Base-by-base conservation (phyloP, 2,329 filamentous ascomycete genomes). In the Epichloe brachyelytri region DNA sequence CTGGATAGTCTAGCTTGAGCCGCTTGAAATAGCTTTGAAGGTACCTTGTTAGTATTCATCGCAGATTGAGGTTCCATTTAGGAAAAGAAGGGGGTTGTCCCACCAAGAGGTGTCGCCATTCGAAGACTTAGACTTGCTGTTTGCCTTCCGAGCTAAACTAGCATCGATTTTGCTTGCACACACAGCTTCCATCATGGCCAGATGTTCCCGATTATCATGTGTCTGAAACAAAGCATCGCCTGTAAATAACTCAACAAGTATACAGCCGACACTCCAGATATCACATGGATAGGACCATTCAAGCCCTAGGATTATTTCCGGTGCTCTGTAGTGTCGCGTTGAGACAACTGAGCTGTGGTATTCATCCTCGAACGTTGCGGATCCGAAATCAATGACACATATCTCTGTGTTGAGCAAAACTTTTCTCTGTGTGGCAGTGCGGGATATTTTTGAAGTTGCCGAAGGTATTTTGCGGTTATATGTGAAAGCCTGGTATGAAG, bases 111-210 rank as follows among this genome's bases (percentile, higher is more conserved):
- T 10, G 30, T 30, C 30, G 30, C 30, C 30, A 11, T 4, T 30
- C 30, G 30, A 30, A 30, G 30, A 30, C 30, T 30, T 30, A 1
- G 30, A 30, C 30, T 30, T 30, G 30, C 30, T 30, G 30, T 30
- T 30, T 30, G 30, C 30, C 30, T 30, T 30, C 1, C 30, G 30
- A 4, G 30, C 30, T 30, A 30, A 11, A 30, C 10, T 30, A 30
- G 30, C 30, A 30, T 11, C 3, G 30, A 30, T 30, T 30, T 30
- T 30, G 30, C 30, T 30, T 30, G 30, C 30, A 30, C 30, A 30
- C 30, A 85, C 82, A 36, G 77, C 79, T 59, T 85, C 82, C 82
- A 86, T 86, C 82, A 86, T 86, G n/a, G 82, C 82, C 48, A 86
- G 67, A 61, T 86, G 82, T 63, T 86, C 82, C 22, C 85, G 71